A percentile compares a stretch with the other conserved stretches of the same genome.
These are phyloP conservation scores for Gracilaria domingensis DNA, from an alignment of 23 red algal species.

Conservation along the genomic window DNA sequence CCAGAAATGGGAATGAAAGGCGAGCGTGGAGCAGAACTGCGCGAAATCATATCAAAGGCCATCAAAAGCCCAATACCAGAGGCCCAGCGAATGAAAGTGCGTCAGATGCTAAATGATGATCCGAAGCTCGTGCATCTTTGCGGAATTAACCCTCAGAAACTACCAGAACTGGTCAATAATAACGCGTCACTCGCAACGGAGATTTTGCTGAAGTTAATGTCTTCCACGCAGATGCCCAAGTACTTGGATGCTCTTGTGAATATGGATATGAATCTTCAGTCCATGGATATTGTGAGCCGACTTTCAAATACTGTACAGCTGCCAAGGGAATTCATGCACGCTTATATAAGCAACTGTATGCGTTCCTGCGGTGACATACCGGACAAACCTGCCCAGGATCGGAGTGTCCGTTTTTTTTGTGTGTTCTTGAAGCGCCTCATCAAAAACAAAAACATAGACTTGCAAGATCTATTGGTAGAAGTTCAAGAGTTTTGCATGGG, in stretches of 20 bases:
- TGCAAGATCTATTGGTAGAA: constrained; percentile 85
- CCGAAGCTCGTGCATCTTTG: constrained; percentile 79
- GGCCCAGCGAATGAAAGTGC: constrained; percentile 49
- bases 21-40: constrained; percentile 64
- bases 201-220: constrained; percentile 79
- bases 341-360: constrained; percentile 89
- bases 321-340: constrained; percentile 85
- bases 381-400: constrained; percentile 83
- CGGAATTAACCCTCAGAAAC: constrained; percentile 82
- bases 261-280: constrained; percentile 94
- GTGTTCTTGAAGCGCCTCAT: constrained; percentile 85
- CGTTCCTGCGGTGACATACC: constrained; percentile 80
- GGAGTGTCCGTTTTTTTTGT: constrained; percentile 81
- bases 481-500: constrained; percentile 93
- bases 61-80: constrained; percentile 73
- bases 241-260: constrained; percentile 80
- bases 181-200: constrained; percentile 84
- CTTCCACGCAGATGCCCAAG: constrained; percentile 71
- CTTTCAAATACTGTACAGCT: constrained; percentile 83
- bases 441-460: constrained; percentile 88
- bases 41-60: constrained; percentile 83
- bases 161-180: constrained; percentile 92
- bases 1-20: constrained; percentile 67
- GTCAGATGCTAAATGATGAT: constrained; percentile 63
- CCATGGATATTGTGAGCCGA: constrained; percentile 86